These are phyloP conservation scores for Penicillium concentricum DNA, from an alignment of 2,329 filamentous ascomycete species.

Conservation along the genomic window DNA sequence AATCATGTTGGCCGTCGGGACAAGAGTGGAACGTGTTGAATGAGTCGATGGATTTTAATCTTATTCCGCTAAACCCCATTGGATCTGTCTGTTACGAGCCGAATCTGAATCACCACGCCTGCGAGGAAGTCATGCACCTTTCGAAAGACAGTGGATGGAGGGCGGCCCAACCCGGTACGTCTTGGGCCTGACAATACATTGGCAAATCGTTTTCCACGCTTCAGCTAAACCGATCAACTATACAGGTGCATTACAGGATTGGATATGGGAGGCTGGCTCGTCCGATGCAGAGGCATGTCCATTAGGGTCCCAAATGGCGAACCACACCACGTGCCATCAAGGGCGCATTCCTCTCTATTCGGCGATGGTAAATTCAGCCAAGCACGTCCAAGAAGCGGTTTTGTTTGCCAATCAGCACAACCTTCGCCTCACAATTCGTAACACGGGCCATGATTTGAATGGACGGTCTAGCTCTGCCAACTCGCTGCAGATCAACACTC, in stretches of 20 bases:
- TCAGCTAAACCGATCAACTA: no score
- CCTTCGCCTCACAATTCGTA: constrained; percentile 47
- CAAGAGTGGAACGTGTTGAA: background rate
- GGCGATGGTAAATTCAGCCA: background rate
- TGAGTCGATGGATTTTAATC: background rate
- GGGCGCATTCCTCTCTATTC: background rate
- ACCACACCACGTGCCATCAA: background rate
- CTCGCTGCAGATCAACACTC: constrained; percentile 40
- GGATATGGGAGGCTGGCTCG: background rate
- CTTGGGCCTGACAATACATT: no score
- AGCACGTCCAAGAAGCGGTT: constrained; percentile 1
- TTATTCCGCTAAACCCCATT: background rate
- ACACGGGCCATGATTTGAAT: constrained; percentile 53
- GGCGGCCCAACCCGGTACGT: background rate
- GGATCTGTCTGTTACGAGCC: background rate
- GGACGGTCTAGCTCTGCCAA: constrained; percentile 41
- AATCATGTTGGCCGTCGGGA: background rate
- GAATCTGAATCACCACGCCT: background rate
- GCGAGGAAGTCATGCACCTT: background rate
- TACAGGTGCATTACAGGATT: no score
- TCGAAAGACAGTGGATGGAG: background rate
- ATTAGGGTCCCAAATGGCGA: background rate
- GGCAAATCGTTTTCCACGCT: no score
- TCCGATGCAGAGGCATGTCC: background rate
- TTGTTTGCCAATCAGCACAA: background rate